phyloP scores from a whole-genome alignment of 2,329 filamentous ascomycete species.

The Monascus ruber region DNA sequence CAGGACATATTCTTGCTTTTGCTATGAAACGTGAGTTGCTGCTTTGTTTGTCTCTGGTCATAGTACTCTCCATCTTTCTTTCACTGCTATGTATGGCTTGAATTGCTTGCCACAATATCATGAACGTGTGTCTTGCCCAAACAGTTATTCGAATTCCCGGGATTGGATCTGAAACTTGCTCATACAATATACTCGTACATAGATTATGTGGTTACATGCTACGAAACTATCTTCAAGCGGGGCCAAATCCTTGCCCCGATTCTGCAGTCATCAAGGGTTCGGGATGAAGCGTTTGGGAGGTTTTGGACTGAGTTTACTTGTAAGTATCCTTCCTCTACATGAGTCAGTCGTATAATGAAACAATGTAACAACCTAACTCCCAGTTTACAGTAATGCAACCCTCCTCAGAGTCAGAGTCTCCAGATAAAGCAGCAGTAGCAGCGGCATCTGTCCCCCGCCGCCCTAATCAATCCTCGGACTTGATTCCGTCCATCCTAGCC shows the following conservation, averaged over 20 bases:
- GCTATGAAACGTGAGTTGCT: conserved; percentile 17
- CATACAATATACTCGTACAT: background rate
- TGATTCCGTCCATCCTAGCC: conserved; percentile 32
- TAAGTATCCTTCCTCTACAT: conserved; percentile 8
- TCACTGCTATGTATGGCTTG: background rate
- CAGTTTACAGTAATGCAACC: background rate
- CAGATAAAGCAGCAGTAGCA: no score
- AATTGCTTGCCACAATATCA: no score
- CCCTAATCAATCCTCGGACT: conserved; percentile 15
- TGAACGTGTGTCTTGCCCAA: no score
- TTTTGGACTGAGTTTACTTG: conserved; percentile 31
- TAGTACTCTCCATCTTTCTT: background rate
- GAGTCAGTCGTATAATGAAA: background rate
- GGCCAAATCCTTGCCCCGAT: conserved; percentile 26
- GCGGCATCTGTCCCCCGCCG: no score
- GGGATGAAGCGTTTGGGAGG: conserved; percentile 29
- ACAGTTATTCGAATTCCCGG: background rate
- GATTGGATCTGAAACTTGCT: background rate
- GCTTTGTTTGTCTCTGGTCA: background rate
- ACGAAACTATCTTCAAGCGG: conserved; percentile 13
- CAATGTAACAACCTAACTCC: no score
- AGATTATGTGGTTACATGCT: background rate
- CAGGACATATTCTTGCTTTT: conserved; percentile 12
- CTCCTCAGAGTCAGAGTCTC: background rate
- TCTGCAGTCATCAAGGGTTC: conserved; percentile 17